These are phyloP conservation scores for Nitzschia putrida DNA, from an alignment of 108 stramenopile genomes.

Conservation along the genomic window DNA sequence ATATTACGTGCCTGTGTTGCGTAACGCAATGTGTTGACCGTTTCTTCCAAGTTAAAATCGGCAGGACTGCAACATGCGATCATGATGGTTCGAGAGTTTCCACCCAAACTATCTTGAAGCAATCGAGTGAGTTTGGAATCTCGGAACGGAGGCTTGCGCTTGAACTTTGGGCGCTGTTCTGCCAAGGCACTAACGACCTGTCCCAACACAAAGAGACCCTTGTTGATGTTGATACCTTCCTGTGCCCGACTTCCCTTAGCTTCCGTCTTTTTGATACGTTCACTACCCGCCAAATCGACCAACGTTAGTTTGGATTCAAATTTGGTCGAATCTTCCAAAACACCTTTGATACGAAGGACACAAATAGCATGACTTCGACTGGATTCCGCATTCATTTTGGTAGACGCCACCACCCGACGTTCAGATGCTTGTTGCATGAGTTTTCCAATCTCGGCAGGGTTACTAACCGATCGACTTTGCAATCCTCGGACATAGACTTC, in stretches of 20 bases:
- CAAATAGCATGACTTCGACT: constrained; percentile 94
- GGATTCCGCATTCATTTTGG: constrained; percentile 87
- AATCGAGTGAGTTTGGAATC: constrained; percentile 92
- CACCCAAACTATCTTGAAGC: constrained; percentile 90
- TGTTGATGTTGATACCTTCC: constrained; percentile 93
- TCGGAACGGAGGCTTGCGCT: constrained; percentile 70
- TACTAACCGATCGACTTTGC: constrained; percentile 44
- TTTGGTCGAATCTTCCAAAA: constrained; percentile 42
- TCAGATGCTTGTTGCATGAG: constrained; percentile 63
- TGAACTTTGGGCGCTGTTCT: constrained; percentile 44
- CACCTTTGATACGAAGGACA: constrained; percentile 70
- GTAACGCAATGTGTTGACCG: constrained; percentile 91
- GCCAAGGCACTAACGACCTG: constrained; percentile 90
- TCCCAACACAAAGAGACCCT: constrained; percentile 84
- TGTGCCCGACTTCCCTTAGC: constrained; percentile 91
- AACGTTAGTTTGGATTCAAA: constrained; percentile 92
- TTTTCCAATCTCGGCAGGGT: constrained; percentile 50
- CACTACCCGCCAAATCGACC: constrained; percentile 97
- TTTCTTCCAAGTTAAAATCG: constrained; percentile 94
- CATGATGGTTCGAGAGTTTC: constrained; percentile 93
- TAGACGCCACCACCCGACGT: constrained; percentile 76
- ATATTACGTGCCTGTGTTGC: constrained; percentile 94
- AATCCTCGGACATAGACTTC: constrained; percentile 73
- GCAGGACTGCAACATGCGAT: constrained; percentile 92
- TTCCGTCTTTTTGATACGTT: constrained; percentile 95